phyloP scores from a whole-genome alignment of 2,329 filamentous ascomycete genomes.

The Stylonectria norvegica region DNA sequence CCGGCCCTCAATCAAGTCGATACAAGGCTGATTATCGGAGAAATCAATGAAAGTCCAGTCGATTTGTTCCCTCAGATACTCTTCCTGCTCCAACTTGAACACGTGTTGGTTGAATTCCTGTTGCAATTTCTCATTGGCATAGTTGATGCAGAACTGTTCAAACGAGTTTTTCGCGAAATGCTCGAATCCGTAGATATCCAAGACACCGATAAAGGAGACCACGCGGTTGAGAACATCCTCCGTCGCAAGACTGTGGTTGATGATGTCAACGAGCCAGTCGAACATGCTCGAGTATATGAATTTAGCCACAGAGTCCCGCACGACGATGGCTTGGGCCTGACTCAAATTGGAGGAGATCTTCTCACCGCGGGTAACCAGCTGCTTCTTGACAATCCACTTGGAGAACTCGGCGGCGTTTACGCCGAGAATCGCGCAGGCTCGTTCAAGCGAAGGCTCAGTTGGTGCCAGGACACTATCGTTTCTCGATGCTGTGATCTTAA shows the following conservation, averaged over 20 bases:
- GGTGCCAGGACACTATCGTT: conserved; percentile 81
- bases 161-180: conserved; percentile 99
- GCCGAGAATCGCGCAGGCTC: conserved; percentile 80
- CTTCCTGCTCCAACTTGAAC: conserved; percentile 98
- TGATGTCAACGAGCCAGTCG: conserved; percentile 98
- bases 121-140: conserved; percentile 98
- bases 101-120: conserved; percentile 99
- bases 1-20: conserved; percentile 96
- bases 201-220: conserved; percentile 89
- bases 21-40: conserved; percentile 98
- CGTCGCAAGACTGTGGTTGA: conserved; percentile 86
- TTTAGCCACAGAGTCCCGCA: conserved; percentile 95
- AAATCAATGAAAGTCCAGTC: conserved; percentile 99
- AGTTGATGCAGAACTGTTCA: conserved; percentile 99
- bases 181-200: conserved; percentile 99
- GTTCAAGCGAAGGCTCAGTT: conserved; percentile 75
- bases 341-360: conserved; percentile 96
- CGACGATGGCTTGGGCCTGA: conserved; percentile 88
- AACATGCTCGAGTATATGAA: conserved; percentile 98
- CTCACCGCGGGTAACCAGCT: conserved; percentile 90
- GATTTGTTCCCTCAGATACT: conserved; percentile 93
- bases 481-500: conserved; percentile 88
- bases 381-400: conserved; percentile 99
- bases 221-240: conserved; percentile 81
- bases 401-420: conserved; percentile 84